phyloP scores from a whole-genome alignment of 2,329 filamentous ascomycete species.

The Aureobasidium sp. region DNA sequence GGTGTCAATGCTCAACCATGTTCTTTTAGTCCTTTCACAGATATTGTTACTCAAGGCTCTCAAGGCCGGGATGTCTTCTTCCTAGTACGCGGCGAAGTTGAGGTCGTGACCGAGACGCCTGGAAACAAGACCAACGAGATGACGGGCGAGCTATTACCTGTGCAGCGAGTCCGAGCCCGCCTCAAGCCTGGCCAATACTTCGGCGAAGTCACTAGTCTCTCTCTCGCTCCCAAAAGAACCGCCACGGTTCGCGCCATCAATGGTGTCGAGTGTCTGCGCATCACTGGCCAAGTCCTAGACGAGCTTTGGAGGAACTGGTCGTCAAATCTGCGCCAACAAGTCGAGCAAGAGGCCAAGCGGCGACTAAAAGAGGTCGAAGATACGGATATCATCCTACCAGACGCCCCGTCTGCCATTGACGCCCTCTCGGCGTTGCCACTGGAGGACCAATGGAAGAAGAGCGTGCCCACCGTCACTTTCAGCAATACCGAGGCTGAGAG shows the following conservation, averaged over 20 bases:
- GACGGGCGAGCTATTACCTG: constrained; percentile 14
- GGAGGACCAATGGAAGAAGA: constrained; percentile 28
- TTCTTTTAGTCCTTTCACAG: constrained; percentile 81
- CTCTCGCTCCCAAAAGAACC: constrained; percentile 76
- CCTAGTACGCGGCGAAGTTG: constrained; percentile 88
- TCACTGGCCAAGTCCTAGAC: constrained; percentile 73
- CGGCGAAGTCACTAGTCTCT: constrained; percentile 88
- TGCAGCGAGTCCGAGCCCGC: constrained; percentile 51
- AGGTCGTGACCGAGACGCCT: constrained; percentile 54
- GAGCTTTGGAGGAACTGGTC: constrained; percentile 85
- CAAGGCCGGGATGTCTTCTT: constrained; percentile 91
- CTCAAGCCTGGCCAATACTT: constrained; percentile 89
- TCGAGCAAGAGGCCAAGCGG: constrained; percentile 76
- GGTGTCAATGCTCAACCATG: constrained; percentile 85
- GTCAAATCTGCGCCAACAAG: constrained; percentile 67
- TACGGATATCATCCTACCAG: constrained; percentile 66
- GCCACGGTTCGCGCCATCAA: constrained; percentile 89
- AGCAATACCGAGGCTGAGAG: constrained; percentile 32
- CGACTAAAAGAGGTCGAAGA: constrained; percentile 58
- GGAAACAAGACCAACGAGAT: constrained; percentile 40
- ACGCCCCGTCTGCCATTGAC: constrained; percentile 37
- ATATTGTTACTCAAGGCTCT: constrained; percentile 82
- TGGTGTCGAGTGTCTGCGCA: constrained; percentile 88
- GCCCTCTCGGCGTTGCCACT: constrained; percentile 30
- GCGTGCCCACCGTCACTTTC: constrained; percentile 61